Evolutionary conservation across 768 basidiomycete genomes (phyloP), one percentile per base, ranked within the genome.

Genomic region (Melanogaster broomeanus): DNA sequence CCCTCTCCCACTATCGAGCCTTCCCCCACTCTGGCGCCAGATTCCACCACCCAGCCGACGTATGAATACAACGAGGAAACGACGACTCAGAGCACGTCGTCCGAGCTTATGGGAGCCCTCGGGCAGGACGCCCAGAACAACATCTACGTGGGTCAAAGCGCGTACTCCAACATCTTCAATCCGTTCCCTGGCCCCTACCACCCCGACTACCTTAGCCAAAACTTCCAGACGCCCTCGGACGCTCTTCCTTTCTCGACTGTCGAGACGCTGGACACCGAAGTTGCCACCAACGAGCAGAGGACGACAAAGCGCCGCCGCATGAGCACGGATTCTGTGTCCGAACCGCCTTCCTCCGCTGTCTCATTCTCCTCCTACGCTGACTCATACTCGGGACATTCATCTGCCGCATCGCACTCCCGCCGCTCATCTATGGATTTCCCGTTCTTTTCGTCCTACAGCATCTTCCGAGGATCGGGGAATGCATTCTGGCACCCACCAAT

Each of bases 401-500:
- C 83, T 4, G 74, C 80, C 4, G 70, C 81, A 0, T 80, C 77
- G 2, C 81, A 80, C 50, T 87, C 85, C 2, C 81, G 82, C 40
- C 77, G 79, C 3, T 77, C 78, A 0, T 85, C 86, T 15, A 80
- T 87, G 72, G 86, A 90, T 24, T 77, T 74, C 44, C 82, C 85
- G 0, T 89, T 83, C 15, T 85, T 78, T 61, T 73, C 82, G 16
- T 70, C 74, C 7, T 75, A 79, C 35, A 77, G 76, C n/a, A 75
- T 79, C 4, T 69, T 84, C 25, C 72, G 83, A 15, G 82, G 80
- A 6, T 79, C 78, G 6, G 79, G 77, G 0, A 80, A 70, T 27
- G 55, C 85, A 8, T 85, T 87, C 60, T 90, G 88, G 87, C 89
- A 91, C 67, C 87, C 88, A 3, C 85, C 88, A 10, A 85, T 87